A percentile compares a stretch with the other conserved stretches of the same genome.
These are phyloP conservation scores for Saitozyma podzolica DNA, from an alignment of 768 basidiomycete species.

Conservation along the genomic window DNA sequence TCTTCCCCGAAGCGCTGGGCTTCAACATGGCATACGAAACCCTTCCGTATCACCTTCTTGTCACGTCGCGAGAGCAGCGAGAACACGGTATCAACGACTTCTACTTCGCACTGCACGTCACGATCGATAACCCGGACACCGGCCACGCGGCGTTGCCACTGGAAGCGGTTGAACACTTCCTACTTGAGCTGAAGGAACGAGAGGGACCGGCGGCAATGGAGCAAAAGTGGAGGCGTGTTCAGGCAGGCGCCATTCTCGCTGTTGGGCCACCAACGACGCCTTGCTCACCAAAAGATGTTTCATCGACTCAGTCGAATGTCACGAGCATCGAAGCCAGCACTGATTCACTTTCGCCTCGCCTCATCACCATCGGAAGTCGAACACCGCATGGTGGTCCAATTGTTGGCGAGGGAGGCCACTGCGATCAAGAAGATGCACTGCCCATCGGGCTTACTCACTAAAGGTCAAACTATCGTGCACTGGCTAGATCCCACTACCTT, in stretches of 20 bases:
- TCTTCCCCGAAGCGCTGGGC: constrained; percentile 45
- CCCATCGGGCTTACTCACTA: constrained; percentile 30
- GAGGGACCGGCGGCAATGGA: constrained; percentile 31
- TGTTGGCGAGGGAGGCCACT: constrained; percentile 28
- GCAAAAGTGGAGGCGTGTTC: constrained; percentile 37
- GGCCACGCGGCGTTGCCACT: constrained; percentile 44
- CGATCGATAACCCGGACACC: constrained; percentile 46
- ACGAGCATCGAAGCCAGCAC: neutral
- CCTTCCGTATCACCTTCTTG: constrained; percentile 45
- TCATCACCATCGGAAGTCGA: constrained; percentile 10
- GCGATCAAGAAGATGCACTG: constrained; percentile 44
- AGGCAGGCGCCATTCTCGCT: constrained; percentile 37
- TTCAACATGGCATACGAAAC: constrained; percentile 51
- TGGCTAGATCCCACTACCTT: constrained; percentile 34
- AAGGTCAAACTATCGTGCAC: constrained; percentile 26
- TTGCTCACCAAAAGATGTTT: constrained; percentile 28
- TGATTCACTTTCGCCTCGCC: neutral
- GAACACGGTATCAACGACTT: constrained; percentile 45
- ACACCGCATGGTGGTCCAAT: constrained; percentile 18
- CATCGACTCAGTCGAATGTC: constrained; percentile 3
- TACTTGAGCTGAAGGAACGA: constrained; percentile 27
- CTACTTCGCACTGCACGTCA: constrained; percentile 47
- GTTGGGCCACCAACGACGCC: constrained; percentile 44
- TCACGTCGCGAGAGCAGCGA: constrained; percentile 36
- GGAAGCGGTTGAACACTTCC: constrained; percentile 37